Base-by-base conservation (phyloP, 2,329 filamentous ascomycete species). In the Fusarium clavum region DNA sequence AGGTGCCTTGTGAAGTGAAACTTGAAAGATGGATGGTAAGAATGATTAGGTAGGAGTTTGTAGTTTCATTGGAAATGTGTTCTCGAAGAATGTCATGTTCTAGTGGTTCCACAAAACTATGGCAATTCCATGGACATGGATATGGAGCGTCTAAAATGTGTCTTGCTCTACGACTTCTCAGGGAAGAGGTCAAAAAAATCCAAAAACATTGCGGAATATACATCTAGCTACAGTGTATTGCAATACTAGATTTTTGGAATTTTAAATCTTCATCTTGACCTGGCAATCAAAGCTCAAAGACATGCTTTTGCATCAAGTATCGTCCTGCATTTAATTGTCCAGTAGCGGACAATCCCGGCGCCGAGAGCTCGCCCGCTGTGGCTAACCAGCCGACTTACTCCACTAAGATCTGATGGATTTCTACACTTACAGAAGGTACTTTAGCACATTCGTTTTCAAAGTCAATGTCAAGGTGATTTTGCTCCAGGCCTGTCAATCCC, bases 301-400 rank as follows among this genome's bases (percentile, higher is more conserved):
- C 32, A 38, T 34, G 46, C 25, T 47, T 38, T 49, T 44, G 24
- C 9, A 45, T 12, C 18, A 52, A 47, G 25, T 25, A 47, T 29
- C 25, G 25, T 55, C 43, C 29, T 54, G 24, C 32, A 22, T 52
- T 34, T 41, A 24, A 34, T 32, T 24, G 18, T 22, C 58, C 12
- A 29, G 13, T 34, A 41, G 43, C 73, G 74, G 73, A 71, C 70
- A 71, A 71, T 74, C 69, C 70, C 60, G 54, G 64, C 55, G 47
- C 67, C 69, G 60, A 64, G 20, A 44, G 53, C 45, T 41, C 44
- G 44, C 56, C 54, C 24, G 25, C 52, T 68, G 64, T 71, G 66
- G 73, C 70, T 66, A 52, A 61, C 40, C 24, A 27, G 13, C 18
- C 18, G 40, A 54, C 40, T 45, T 22, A 67, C 69, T 72, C 71